phyloP scores from a whole-genome alignment of 768 basidiomycete species.

The Tubosaeta brunneosetosa region DNA sequence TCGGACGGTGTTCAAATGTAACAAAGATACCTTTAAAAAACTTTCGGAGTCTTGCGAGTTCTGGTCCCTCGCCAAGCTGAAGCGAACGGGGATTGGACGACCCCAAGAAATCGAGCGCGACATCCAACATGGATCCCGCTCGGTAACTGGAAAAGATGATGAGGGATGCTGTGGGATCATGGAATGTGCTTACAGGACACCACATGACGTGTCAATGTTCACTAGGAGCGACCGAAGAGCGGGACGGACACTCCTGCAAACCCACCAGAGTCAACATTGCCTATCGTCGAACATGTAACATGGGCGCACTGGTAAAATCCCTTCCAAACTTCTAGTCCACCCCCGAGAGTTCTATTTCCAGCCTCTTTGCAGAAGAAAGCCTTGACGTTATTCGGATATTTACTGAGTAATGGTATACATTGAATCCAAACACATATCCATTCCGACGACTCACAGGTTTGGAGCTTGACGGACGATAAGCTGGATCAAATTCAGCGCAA shows the following conservation, averaged over 20 bases:
- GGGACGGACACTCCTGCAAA: constrained; percentile 43
- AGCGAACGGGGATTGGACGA: constrained; percentile 29
- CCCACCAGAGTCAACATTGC: not conserved
- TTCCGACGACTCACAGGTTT: constrained; percentile 36
- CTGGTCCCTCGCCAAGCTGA: constrained; percentile 14
- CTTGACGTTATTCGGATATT: constrained; percentile 41
- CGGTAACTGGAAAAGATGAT: constrained; percentile 20
- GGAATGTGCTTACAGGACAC: constrained; percentile 36
- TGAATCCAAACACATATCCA: not conserved
- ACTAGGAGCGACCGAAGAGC: constrained; percentile 37
- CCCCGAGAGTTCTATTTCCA: constrained; percentile 23
- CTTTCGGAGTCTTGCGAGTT: constrained; percentile 33
- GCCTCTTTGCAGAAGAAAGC: constrained; percentile 41
- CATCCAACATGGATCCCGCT: constrained; percentile 20
- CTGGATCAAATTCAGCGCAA: constrained; percentile 45
- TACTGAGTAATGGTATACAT: constrained; percentile 23
- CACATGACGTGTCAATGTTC: constrained; percentile 44
- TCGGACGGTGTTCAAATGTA: constrained; percentile 24
- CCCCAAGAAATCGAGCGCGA: constrained; percentile 31
- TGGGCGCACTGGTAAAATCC: constrained; percentile 49
- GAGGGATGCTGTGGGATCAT: not conserved
- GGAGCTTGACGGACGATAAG: constrained; percentile 45
- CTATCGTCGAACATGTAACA: not conserved
- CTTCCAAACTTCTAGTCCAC: constrained; percentile 41
- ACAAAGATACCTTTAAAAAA: constrained; percentile 37